Conservation (phyloP, 116 monocot species). For the Trichopus zeylanicus region DNA sequence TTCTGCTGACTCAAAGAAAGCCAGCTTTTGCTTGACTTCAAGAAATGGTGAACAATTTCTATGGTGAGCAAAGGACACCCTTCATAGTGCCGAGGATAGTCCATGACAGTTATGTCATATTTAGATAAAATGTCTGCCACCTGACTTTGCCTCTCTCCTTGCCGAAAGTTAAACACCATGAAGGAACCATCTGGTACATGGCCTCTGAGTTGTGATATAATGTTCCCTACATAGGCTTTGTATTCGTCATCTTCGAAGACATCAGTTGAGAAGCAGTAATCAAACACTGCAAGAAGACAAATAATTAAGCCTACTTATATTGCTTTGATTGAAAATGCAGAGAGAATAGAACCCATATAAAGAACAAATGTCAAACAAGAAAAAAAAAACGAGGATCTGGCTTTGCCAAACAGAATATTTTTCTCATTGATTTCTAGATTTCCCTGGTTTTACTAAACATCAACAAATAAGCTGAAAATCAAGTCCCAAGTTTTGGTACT, state of each 20-base stretch:
- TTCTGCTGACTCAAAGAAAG: conserved; percentile 59
- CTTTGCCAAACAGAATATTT: no score
- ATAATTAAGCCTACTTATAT: background rate
- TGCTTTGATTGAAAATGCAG: background rate
- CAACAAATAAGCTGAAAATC: no score
- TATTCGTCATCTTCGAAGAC: conserved; percentile 49
- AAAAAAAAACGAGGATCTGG: no score
- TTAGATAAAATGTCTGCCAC: conserved; percentile 45
- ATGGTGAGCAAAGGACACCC: conserved; percentile 81
- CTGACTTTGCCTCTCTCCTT: conserved; percentile 50
- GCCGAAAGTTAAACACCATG: conserved; percentile 81
- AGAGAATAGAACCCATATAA: background rate
- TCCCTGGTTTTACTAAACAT: no score
- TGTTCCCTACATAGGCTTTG: conserved; percentile 46
- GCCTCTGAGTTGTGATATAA: conserved; percentile 53
- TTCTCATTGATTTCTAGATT: no score
- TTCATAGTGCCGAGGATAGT: conserved; percentile 81
- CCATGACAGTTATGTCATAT: conserved; percentile 81
- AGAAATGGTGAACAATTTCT: conserved; percentile 80
- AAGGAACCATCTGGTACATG: conserved; percentile 60
- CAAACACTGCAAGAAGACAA: conserved; percentile 42
- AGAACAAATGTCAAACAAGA: background rate
- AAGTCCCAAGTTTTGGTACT: no score
- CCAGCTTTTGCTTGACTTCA: conserved; percentile 87
- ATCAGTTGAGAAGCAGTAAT: conserved; percentile 75